Percentiles rank a stretch among this genome's conserved stretches.
Conservation (phyloP, 2,329 filamentous ascomycete species). For the Sporothrix variecibatus region DNA sequence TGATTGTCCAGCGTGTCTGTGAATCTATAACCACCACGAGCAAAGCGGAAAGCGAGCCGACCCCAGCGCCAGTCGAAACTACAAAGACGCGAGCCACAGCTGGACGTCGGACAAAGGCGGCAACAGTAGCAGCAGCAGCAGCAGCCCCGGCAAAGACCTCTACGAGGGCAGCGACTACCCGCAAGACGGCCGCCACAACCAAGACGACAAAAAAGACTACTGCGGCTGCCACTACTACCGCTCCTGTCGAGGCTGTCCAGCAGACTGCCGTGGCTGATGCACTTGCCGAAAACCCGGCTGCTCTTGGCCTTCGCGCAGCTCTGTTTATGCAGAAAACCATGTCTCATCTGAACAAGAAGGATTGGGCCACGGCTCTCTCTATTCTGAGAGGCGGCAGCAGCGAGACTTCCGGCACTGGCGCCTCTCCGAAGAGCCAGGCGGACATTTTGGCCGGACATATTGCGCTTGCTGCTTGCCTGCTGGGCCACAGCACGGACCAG, state of each 20-base stretch:
- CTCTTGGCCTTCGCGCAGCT: slow-evolving; percentile 41
- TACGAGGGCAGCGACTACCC: slow-evolving; percentile 30
- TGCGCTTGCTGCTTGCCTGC: slow-evolving; percentile 66
- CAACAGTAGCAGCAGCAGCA: slow-evolving; percentile 29
- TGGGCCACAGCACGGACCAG: slow-evolving; percentile 68
- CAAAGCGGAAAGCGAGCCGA: not conserved
- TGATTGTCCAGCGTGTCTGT: slow-evolving; percentile 33
- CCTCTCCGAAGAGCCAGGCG: slow-evolving; percentile 2
- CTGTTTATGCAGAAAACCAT: slow-evolving; percentile 48
- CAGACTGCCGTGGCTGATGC: not conserved
- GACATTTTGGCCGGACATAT: slow-evolving; percentile 56
- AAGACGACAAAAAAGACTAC: slow-evolving; percentile 25
- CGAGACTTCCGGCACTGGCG: not conserved
- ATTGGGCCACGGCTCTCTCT: slow-evolving; percentile 60
- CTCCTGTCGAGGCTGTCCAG: not conserved
- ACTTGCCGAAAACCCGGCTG: slow-evolving; percentile 31
- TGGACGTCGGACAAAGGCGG: slow-evolving; percentile 33
- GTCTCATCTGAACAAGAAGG: slow-evolving; percentile 50
- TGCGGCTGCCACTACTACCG: not conserved
- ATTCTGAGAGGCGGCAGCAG: slow-evolving; percentile 48
- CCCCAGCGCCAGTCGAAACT: not conserved
- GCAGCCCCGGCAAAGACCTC: slow-evolving; percentile 36
- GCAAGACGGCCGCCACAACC: slow-evolving; percentile 34
- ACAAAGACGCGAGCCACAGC: not conserved
- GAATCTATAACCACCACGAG: not conserved